Evolutionary conservation across 2,329 filamentous ascomycete species (phyloP).

Genomic region (Biscogniauxia marginata): DNA sequence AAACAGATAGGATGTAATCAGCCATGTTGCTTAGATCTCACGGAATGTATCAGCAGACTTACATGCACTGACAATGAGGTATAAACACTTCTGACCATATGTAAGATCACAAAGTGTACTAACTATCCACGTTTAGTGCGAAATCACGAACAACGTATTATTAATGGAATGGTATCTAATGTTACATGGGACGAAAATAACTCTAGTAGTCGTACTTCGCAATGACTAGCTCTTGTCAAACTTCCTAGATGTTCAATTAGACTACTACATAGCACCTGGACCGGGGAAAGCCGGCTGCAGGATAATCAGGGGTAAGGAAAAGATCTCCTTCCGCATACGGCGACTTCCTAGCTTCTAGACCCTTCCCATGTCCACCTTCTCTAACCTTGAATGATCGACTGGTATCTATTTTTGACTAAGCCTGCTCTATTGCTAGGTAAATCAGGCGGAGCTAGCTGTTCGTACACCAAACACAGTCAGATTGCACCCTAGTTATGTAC

Average conservation of each 20-base stretch:
- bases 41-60: background rate
- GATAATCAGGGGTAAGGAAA: background rate
- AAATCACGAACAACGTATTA: background rate
- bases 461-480: background rate
- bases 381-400: background rate
- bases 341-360: background rate
- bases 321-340: background rate
- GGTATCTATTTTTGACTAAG: background rate
- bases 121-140: background rate
- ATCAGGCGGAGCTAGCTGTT: background rate
- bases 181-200: background rate
- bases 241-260: background rate
- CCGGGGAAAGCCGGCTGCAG: too few relatives aligned
- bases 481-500: background rate
- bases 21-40: background rate
- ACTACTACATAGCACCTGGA: background rate
- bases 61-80: background rate
- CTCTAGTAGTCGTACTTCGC: background rate
- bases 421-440: background rate
- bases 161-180: background rate
- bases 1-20: background rate
- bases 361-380: background rate
- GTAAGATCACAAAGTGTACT: background rate
- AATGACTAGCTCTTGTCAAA: background rate
- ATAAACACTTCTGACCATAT: background rate